Percentiles rank a stretch among this genome's conserved stretches.
Conservation (phyloP, 805 yeast species). For the Sugiyamaella lignohabitans region DNA sequence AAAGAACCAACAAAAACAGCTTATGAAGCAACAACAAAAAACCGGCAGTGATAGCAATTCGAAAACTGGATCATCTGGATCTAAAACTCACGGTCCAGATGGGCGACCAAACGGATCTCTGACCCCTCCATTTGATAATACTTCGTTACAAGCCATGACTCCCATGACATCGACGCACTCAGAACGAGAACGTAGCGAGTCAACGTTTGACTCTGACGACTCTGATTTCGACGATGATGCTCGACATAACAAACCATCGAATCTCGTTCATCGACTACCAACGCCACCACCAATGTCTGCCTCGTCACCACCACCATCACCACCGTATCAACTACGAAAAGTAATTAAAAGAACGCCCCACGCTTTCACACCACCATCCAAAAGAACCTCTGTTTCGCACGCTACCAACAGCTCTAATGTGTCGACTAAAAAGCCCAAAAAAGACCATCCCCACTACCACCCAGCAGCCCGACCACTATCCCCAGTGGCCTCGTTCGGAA, state of each 20-base stretch:
- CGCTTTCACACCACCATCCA: conserved; percentile 17
- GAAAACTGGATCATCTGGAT: background rate
- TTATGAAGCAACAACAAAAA: conserved; percentile 7
- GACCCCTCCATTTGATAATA: conserved; percentile 5
- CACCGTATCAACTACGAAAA: conserved; percentile 16
- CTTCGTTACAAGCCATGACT: background rate
- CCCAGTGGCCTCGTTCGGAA: background rate
- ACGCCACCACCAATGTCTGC: conserved; percentile 1
- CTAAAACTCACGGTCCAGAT: too few species aligned
- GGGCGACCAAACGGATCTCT: background rate
- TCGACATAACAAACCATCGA: background rate
- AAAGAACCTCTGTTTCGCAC: conserved; percentile 3
- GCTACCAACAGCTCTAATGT: background rate
- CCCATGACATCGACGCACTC: background rate
- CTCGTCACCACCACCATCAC: conserved; percentile 11
- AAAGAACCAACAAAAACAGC: background rate
- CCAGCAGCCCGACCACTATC: conserved; percentile 1
- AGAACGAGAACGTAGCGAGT: background rate
- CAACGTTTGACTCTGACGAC: background rate
- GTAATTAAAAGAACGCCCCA: conserved; percentile 21
- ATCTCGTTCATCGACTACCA: background rate
- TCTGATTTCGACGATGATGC: background rate
- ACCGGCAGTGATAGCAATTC: conserved; percentile 5
- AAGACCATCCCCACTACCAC: background rate
- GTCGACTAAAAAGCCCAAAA: conserved; percentile 2